These are phyloP conservation scores for Zasmidium cellare DNA, from an alignment of 2,329 filamentous ascomycete genomes.

Conservation along the genomic window DNA sequence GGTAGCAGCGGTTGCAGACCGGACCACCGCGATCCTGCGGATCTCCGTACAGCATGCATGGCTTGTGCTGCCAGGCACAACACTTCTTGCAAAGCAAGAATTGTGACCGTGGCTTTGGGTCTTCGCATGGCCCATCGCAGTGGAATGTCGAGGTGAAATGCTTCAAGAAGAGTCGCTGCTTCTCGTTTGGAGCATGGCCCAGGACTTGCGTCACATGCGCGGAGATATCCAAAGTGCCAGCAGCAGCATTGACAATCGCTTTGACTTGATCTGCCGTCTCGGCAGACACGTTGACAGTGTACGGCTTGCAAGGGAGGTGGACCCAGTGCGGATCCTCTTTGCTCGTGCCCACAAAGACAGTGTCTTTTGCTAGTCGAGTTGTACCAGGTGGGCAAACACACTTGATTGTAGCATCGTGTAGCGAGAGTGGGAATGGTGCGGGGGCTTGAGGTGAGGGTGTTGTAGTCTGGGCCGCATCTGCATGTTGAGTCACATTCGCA, in stretches of 20 bases:
- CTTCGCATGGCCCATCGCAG: slow-evolving; percentile 23
- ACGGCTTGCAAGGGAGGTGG: slow-evolving; percentile 18
- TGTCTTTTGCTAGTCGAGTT: slow-evolving; percentile 8
- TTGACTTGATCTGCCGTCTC: background rate
- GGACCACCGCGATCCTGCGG: slow-evolving; percentile 15
- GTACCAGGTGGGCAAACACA: slow-evolving; percentile 17
- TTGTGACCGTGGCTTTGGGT: slow-evolving; percentile 11
- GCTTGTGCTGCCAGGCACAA: slow-evolving; percentile 23
- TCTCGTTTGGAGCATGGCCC: background rate
- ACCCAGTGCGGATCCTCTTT: slow-evolving; percentile 11
- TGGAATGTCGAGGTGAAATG: slow-evolving; percentile 20
- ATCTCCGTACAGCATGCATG: slow-evolving; percentile 22
- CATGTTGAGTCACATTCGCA: no score
- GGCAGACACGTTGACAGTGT: slow-evolving; percentile 6
- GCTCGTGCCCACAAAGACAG: slow-evolving; percentile 5
- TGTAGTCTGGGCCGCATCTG: background rate
- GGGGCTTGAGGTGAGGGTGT: background rate
- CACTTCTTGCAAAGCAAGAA: slow-evolving; percentile 23
- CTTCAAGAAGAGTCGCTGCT: background rate
- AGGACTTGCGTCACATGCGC: slow-evolving; percentile 1
- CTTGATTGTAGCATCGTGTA: slow-evolving; percentile 13
- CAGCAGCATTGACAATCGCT: background rate
- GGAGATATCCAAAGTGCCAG: background rate
- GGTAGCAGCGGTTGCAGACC: slow-evolving; percentile 24
- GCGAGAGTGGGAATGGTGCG: background rate